Base-by-base conservation (phyloP, 192 early-diverging fungal genomes). In the Podila epicladia region DNA sequence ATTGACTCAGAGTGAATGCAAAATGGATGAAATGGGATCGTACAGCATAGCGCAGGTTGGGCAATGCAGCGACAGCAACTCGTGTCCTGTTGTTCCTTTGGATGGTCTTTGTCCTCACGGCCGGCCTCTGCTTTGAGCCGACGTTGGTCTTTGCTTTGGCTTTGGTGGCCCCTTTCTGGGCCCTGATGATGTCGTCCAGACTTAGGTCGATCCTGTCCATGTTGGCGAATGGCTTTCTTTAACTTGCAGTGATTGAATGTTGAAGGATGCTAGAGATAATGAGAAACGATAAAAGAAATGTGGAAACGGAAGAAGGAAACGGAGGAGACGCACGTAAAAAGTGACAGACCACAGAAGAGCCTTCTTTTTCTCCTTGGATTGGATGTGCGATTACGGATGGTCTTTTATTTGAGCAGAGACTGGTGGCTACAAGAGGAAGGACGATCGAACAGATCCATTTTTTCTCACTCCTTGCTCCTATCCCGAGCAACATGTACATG, bases 131-230 rank as follows among this genome's bases (percentile, higher is more conserved):
- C 24, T 55, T 55, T 55, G 53, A n/a, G 24, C 53, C 7, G 24
- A 55, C 0, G 24, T 26, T 55, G 41, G 41, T 1, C 15, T 45
- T 45, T 50, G 1, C 28, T 24, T 24, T 51, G 50, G 9, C 33
- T 38, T 24, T 20, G 19, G 61, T 48, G 24, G 4, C 20, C 58
- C 20, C 51, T 55, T 73, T 80, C 48, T 73, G n/a, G 7, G n/a
- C 28, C 22, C 32, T 58, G 20, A 73, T 80, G 41, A 80, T 80
- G 26, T 80, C 69, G 11, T 80, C 77, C 6, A 80, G 62, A 55
- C 71, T 80, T 28, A 65, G 26, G 67, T 69, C 62, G 41, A 80
- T 62, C 31, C 29, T 37, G 13, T 62, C 59, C 69, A 63, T 71
- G 41, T 8, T 28, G 24, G 53, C 24, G n/a, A 55, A 26, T 9